These are phyloP conservation scores for Hamamelis virginiana DNA, from an alignment of 164 flowering plant species.

Conservation along the genomic window DNA sequence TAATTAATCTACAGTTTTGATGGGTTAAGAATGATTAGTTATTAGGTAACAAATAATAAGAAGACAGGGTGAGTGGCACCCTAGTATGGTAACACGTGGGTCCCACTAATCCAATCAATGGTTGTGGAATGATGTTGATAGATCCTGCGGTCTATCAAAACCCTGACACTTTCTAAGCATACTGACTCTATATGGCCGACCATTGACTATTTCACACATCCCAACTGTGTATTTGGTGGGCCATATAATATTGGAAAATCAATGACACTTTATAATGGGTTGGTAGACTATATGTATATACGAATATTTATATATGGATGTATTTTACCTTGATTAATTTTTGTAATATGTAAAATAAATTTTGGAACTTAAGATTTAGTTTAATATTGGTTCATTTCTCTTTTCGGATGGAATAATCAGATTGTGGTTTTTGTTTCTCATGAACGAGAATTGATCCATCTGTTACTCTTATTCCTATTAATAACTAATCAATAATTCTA, in stretches of 20 bases:
- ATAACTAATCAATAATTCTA: not conserved
- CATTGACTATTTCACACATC: constrained; percentile 5
- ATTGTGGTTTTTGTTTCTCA: no score
- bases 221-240: not conserved
- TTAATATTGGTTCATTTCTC: no score
- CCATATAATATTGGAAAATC: not conserved
- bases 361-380: no score
- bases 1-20: not conserved
- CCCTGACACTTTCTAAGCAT: not conserved
- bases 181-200: constrained; percentile 10
- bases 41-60: not conserved
- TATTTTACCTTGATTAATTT: no score
- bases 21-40: not conserved
- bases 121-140: not conserved
- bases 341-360: no score
- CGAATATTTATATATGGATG: no score
- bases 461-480: no score
- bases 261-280: not conserved
- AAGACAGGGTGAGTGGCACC: not conserved
- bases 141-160: constrained; percentile 9
- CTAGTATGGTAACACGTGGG: constrained; percentile 10
- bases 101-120: not conserved
- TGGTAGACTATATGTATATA: no score
- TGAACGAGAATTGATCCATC: no score
- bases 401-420: no score